A percentile compares a stretch with the other conserved stretches of the same genome.
These are phyloP conservation scores for Pythium plurisporium DNA, from an alignment of 352 stramenopile species.

Conservation along the genomic window DNA sequence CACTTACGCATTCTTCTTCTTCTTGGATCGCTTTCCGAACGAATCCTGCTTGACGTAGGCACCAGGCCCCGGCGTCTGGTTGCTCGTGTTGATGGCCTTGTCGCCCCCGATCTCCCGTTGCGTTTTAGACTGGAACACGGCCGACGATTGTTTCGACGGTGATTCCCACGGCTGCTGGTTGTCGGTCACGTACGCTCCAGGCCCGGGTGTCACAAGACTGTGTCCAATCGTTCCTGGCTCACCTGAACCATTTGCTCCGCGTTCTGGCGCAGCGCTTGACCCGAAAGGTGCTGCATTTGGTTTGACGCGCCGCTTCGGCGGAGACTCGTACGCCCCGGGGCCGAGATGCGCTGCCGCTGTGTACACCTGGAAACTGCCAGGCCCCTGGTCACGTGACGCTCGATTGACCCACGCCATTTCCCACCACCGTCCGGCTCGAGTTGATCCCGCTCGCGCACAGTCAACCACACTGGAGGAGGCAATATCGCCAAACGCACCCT, in stretches of 20 bases:
- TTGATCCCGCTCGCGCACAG: no score
- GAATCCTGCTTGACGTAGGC: conserved; percentile 49
- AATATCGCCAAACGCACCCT: no score
- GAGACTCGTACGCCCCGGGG: conserved; percentile 60
- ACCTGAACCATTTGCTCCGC: conserved; percentile 27
- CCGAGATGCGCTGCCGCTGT: conserved; percentile 33
- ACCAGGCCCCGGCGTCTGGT: conserved; percentile 50
- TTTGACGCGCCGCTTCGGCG: conserved; percentile 27
- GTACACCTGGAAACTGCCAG: conserved; percentile 27
- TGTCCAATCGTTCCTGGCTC: conserved; percentile 22
- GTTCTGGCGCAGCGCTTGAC: conserved; percentile 41
- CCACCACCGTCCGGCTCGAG: no score
- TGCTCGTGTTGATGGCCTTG: conserved; percentile 25
- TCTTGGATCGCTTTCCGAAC: conserved; percentile 39
- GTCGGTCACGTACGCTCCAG: conserved; percentile 37
- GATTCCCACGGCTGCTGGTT: conserved; percentile 55
- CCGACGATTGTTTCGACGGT: conserved; percentile 43
- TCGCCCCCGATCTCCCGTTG: conserved; percentile 31
- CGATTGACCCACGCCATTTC: conserved; percentile 81
- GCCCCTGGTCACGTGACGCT: conserved; percentile 49
- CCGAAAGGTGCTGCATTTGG: conserved; percentile 62
- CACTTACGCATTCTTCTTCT: conserved; percentile 29
- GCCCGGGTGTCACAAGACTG: conserved; percentile 53
- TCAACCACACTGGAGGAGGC: neutral
- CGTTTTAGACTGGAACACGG: conserved; percentile 57